Evolutionary conservation across 2,329 filamentous ascomycete genomes (phyloP).

Genomic region (Trichoderma harzianum): DNA sequence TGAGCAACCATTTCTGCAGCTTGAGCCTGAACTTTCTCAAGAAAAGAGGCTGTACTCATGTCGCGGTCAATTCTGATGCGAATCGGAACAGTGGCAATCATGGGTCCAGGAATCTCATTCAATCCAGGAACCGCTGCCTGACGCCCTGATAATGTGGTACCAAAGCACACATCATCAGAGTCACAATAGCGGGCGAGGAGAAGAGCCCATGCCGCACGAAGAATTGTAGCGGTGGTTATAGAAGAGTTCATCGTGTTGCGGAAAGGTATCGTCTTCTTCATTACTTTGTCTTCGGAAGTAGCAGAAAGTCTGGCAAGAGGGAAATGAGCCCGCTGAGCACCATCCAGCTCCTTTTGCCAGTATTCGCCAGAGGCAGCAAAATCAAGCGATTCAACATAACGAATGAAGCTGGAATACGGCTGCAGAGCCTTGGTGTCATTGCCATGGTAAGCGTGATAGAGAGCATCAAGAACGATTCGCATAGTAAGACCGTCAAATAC

Average conservation of each 20-base stretch:
- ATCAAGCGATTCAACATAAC: conserved; percentile 13
- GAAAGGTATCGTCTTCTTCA: conserved; percentile 22
- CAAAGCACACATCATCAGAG: conserved; percentile 17
- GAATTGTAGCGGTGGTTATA: conserved; percentile 9
- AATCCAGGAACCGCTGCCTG: conserved; percentile 11
- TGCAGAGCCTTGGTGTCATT: background rate
- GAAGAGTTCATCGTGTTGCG: conserved; percentile 5
- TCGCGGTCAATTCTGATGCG: conserved; percentile 12
- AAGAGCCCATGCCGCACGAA: conserved; percentile 17
- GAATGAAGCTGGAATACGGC: conserved; percentile 3
- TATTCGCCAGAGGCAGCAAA: conserved; percentile 6
- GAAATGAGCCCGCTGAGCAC: conserved; percentile 15
- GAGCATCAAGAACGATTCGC: conserved; percentile 5
- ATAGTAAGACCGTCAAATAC: conserved; percentile 15
- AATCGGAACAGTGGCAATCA: conserved; percentile 18
- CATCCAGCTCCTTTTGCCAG: conserved; percentile 22
- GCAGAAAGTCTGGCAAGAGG: background rate
- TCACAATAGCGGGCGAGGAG: conserved; percentile 15
- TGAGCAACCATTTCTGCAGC: conserved; percentile 14
- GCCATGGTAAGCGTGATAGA: background rate
- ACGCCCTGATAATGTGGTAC: conserved; percentile 15
- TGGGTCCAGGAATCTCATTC: conserved; percentile 5
- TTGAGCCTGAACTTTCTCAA: conserved; percentile 3
- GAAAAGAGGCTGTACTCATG: background rate
- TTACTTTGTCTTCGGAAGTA: background rate